Evolutionary conservation across 805 yeast genomes (phyloP).

Genomic region (Torulaspora maleeae): DNA sequence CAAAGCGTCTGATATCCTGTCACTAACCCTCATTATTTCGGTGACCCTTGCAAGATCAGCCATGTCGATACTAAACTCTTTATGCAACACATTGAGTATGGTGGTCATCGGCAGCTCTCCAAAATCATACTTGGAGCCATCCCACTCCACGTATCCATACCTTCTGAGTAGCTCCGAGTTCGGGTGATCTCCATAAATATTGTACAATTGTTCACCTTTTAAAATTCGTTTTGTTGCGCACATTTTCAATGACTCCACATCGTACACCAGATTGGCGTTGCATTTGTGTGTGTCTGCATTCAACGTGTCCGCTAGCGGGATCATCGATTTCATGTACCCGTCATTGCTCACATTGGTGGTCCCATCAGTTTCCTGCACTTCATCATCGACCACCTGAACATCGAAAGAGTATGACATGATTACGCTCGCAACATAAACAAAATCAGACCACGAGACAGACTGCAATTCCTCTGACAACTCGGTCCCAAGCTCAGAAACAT

Average conservation of each 20-base stretch:
- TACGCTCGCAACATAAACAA: slow-evolving; percentile 67
- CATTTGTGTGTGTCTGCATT: slow-evolving; percentile 76
- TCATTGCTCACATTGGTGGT: slow-evolving; percentile 38
- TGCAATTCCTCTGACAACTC: slow-evolving; percentile 25
- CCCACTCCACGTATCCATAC: slow-evolving; percentile 82
- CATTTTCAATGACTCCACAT: slow-evolving; percentile 56
- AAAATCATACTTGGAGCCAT: slow-evolving; percentile 70
- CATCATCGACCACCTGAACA: slow-evolving; percentile 44
- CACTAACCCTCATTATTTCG: slow-evolving; percentile 28
- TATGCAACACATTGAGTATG: slow-evolving; percentile 33
- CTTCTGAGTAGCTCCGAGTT: slow-evolving; percentile 86
- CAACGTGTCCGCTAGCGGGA: slow-evolving; percentile 86
- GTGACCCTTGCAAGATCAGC: slow-evolving; percentile 38
- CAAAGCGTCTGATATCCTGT: slow-evolving; percentile 35
- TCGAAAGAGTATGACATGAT: slow-evolving; percentile 92
- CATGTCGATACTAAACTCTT: slow-evolving; percentile 21
- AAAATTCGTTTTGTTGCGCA: slow-evolving; percentile 55
- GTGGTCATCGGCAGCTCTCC: slow-evolving; percentile 60
- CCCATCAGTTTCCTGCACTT: slow-evolving; percentile 34
- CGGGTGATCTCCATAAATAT: slow-evolving; percentile 87
- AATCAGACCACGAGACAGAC: slow-evolving; percentile 49
- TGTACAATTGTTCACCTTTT: slow-evolving; percentile 71
- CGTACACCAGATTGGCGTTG: slow-evolving; percentile 67
- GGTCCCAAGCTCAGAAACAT: slow-evolving; percentile 27
- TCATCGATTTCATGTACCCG: slow-evolving; percentile 70